Base-by-base conservation (phyloP, 768 basidiomycete species). In the Paxillus involutus region DNA sequence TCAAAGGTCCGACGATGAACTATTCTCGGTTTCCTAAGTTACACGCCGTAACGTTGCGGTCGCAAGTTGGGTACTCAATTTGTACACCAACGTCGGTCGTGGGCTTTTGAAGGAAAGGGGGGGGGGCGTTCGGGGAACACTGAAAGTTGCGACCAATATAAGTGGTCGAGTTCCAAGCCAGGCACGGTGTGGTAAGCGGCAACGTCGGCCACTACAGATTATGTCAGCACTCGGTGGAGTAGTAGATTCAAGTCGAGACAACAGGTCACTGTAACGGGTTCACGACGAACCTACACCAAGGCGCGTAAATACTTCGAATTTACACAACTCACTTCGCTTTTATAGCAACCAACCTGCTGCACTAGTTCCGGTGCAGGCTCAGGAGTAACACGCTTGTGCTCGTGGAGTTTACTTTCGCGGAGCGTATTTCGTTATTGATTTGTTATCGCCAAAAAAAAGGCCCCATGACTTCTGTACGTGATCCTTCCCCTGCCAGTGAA, bases 1-100 rank as follows among this genome's bases (percentile, higher is more conserved):
- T 60, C 57, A 61, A 49, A n/a, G 52, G 51, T 26, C 26, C 39
- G 33, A 48, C 24, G n/a, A 24, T 46, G 51, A 39, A 33, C 44
- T 29, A 44, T 8, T 26, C 35, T 13, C 6, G 17, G 26, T 0
- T 44, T 19, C 12, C 41, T 39, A n/a, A 16, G 44, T 47, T 8
- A 16, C 36, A 46, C 10, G 43, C 26, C 53, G 59, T 56, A 41
- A 16, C 21, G 60, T 46, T 51, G 51, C 35, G 30, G 29, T 30
- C 32, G 56, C 39, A 26, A 16, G 30, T 6, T 51, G 29, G 36
- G 36, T 19, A 30, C 13, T 49, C 32, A 1, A 7, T 3, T 47
- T 29, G 43, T 44, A 21, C 39, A 40, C 33, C 21, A 48, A n/a
- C 13, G 26, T n/a, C 10, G 45, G 57, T 55, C 41, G 52, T 58